Conservation (phyloP, 345 rosid species). For the Hibiscus mutabilis region DNA sequence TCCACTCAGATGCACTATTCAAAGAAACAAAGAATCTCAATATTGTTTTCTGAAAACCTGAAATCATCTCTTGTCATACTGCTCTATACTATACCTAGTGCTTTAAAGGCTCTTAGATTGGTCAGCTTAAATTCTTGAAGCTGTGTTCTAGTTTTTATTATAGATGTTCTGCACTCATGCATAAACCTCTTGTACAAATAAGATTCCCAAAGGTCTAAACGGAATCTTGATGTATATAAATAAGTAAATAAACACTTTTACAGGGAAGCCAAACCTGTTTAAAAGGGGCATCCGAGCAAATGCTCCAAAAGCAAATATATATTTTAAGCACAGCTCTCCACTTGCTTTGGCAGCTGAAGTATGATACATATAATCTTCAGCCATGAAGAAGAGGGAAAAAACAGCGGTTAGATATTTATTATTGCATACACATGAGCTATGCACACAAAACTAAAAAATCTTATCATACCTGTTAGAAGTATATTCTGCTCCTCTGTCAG, state of each 20-base stretch:
- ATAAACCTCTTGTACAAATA: no score
- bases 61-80: no score
- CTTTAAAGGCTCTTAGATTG: no score
- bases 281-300: constrained; percentile 78
- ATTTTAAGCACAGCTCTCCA: constrained; percentile 94
- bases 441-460: not conserved
- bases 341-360: constrained; percentile 89
- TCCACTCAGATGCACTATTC: no score
- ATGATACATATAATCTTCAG: constrained; percentile 74
- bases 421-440: not conserved
- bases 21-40: no score
- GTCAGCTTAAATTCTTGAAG: no score
- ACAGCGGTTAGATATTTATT: not conserved
- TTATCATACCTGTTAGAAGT: constrained; percentile 56
- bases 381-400: not conserved
- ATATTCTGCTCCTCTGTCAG: constrained; percentile 65
- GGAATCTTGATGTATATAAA: no score
- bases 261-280: constrained; percentile 46
- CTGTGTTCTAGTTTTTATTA: no score
- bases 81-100: no score
- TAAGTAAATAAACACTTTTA: not conserved
- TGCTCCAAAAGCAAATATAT: constrained; percentile 90
- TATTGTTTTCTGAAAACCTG: no score
- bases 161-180: no score
- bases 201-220: no score